Percentiles rank a stretch among this genome's conserved stretches.
phyloP scores from a whole-genome alignment of 139 green algal genomes.

The Volvox reticuliferus region DNA sequence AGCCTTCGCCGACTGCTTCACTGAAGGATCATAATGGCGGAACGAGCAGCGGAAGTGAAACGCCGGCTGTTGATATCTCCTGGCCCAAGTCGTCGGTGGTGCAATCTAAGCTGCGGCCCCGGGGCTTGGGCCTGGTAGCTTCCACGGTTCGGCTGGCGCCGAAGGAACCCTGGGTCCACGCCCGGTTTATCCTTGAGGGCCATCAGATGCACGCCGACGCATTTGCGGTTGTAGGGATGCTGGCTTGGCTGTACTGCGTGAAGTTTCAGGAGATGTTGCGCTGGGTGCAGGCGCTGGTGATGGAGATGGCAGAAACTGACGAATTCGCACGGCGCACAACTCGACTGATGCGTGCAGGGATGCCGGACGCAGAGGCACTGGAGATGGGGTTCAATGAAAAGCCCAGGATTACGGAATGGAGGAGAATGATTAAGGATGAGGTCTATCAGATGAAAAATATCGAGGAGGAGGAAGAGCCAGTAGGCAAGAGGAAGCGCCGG shows the following conservation, averaged over 20 bases:
- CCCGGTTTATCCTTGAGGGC: background rate
- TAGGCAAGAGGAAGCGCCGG: background rate
- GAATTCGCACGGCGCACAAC: background rate
- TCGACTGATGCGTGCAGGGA: background rate
- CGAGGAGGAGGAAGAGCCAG: background rate
- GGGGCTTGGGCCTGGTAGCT: background rate
- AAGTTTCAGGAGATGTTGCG: background rate
- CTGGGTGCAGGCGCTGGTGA: background rate
- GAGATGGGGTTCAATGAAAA: background rate
- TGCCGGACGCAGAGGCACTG: background rate
- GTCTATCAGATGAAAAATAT: background rate
- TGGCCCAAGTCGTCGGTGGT: slow-evolving; percentile 6
- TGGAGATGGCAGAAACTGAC: background rate
- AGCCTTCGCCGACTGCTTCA: background rate
- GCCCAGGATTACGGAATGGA: background rate
- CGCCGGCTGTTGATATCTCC: no score
- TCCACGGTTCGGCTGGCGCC: background rate
- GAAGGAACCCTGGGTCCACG: background rate
- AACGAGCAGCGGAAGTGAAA: no score
- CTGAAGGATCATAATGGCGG: background rate
- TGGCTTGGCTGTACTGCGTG: background rate
- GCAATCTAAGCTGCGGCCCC: background rate
- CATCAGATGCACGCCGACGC: slow-evolving; percentile 9
- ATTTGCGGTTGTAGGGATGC: slow-evolving; percentile 3
- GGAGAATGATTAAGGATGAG: background rate